Base-by-base conservation (phyloP, 106 monocot species). In the Allium cepa region DNA sequence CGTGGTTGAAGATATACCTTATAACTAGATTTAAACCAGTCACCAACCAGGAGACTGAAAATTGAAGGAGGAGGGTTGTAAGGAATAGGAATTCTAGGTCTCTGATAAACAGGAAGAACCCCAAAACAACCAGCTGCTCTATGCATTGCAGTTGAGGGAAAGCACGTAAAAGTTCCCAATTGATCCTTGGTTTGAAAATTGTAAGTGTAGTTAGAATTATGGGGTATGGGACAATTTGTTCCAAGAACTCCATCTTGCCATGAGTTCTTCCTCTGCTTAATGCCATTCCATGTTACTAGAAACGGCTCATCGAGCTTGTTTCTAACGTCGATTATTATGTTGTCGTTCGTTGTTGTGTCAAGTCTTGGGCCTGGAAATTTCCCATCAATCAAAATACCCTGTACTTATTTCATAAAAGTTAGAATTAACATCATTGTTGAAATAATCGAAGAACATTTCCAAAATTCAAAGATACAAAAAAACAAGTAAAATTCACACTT, bases 241-340 rank as follows among this genome's bases (percentile, higher is more conserved):
- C 96, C 96, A 49, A 84, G 59, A 4, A 96, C 91, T 57, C 96
- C 96, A 72, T 96, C 96, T 51, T 96, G 96, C 96, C 96, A 96
- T 6, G 96, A 96, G 74, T 96, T 91, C 79, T 96, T 96, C 78
- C 96, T 83, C 78, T 91, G 91, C 67, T 96, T 96, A 64, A 96
- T 91, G 57, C 96, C 96, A 26, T 96, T 81, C 90, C 91, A 96
- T n/a, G 96, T 96, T 8, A 91, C 17, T 63, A 96, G 88, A 78
- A 96, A 86, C 46, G 96, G 96, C 76, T 91, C 96, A 69, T 96
- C 96, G 16, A 96, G 82, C 47, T 82, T 70, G 86, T 96, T 96
- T 69, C 86, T 76, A 50, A 96, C 86, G 68, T 81, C 79, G 56
- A 96, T 5, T 13, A 91, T 66, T 26, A 96, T 73, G 78, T 96